Conservation (phyloP, 192 early-diverging fungal genomes). For the Gonapodya sp. region DNA sequence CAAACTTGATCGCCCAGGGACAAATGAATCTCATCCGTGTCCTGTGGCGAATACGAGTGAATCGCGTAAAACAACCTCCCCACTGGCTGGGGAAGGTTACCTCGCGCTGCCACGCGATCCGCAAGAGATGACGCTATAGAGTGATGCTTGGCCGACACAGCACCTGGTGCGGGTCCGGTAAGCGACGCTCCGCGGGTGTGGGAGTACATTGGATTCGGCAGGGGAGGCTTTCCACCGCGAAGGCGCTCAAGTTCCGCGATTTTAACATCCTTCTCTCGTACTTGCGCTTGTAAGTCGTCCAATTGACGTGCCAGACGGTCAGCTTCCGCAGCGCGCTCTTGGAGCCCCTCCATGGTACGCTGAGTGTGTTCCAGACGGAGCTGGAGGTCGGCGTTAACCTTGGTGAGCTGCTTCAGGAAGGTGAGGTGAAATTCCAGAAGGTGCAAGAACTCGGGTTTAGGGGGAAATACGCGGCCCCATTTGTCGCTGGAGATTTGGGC, state of each 20-base stretch:
- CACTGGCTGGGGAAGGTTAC: background rate
- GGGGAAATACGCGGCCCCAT: background rate
- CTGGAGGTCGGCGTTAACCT: background rate
- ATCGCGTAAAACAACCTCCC: background rate
- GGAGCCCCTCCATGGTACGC: background rate
- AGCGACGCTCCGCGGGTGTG: background rate
- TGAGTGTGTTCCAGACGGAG: background rate
- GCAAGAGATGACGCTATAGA: background rate
- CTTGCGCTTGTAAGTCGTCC: background rate
- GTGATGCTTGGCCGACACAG: too few relatives aligned
- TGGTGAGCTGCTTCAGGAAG: background rate
- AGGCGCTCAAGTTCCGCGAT: background rate
- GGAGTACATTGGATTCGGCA: background rate
- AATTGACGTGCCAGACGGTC: background rate
- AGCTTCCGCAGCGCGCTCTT: background rate
- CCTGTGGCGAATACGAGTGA: background rate
- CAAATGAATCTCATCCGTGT: background rate
- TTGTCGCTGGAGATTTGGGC: background rate
- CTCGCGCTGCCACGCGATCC: background rate
- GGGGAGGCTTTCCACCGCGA: background rate
- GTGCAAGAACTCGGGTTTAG: background rate
- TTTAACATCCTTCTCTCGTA: background rate
- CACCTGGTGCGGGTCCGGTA: too few relatives aligned
- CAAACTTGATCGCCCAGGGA: background rate
- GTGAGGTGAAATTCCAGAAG: background rate